Evolutionary conservation across 2,329 filamentous ascomycete genomes (phyloP), one percentile per base, ranked within the genome.

Genomic region (Colletotrichum sp.): DNA sequence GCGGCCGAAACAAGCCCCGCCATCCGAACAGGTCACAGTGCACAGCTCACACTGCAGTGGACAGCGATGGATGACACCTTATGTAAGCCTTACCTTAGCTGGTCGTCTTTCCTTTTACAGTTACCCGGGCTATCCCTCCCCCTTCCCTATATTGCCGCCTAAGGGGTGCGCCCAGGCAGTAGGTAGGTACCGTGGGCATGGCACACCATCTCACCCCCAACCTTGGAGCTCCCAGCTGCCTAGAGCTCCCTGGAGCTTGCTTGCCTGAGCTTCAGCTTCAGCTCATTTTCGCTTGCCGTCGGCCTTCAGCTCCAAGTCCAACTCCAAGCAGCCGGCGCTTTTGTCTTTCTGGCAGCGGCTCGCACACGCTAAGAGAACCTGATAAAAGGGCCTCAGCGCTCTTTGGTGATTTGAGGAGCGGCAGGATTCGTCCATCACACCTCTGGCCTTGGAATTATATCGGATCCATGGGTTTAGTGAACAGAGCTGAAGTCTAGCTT

Each of bases 1-100:
- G 57, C 70, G 61, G 61, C 61, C 70, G 70, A 72, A 72, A 67
- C 61, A 48, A 59, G 60, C 60, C 43, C 69, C 61, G 63, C 63
- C 21, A 24, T 60, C 61, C 61, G 32, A 32, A 24, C 39, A 43
- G 18, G 26, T 32, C 34, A 36, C 34, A 36, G 34, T 36, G 28
- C 59, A 30, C 18, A 14, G 16, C 28, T 34, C 59, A 21, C 59
- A 18, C 34, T 36, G 34, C 34, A n/a, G n/a, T n/a, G n/a, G n/a
- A n/a, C n/a, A 36, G 32, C 32, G 32, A 34, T 34, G 32, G 32
- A n/a, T n/a, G n/a, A n/a, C n/a, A n/a, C n/a, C n/a, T 68, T 68
- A 68, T 24, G 18, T 68, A 68, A 68, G 36, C 55, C 26, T 12
- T 3, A 16, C 55, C 26, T 12, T 3, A 16, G 28, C 59, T 12